phyloP scores from a whole-genome alignment of 805 yeast genomes.

The Kazachstania martiniae region DNA sequence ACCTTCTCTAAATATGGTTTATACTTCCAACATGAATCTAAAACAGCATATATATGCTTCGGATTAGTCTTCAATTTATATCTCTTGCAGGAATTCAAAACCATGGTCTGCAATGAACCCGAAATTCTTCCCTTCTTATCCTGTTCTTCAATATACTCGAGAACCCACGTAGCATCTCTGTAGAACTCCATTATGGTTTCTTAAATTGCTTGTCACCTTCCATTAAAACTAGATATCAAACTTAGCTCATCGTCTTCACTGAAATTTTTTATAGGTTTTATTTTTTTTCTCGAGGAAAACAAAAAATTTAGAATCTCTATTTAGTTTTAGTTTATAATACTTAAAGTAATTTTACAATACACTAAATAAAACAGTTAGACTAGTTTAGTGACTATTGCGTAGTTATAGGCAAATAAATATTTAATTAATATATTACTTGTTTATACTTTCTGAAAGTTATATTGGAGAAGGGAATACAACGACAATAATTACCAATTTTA shows the following conservation, averaged over 20 bases:
- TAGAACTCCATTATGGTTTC: slow-evolving; percentile 27
- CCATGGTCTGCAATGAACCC: slow-evolving; percentile 45
- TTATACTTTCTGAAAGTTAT: too few species aligned
- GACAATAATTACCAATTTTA: too few species aligned
- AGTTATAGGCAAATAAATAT: too few species aligned
- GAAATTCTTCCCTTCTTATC: slow-evolving; percentile 26
- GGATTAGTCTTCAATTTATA: slow-evolving; percentile 53
- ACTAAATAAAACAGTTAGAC: too few species aligned
- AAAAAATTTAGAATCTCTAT: too few species aligned
- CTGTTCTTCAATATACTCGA: slow-evolving; percentile 24
- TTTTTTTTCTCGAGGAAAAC: too few species aligned
- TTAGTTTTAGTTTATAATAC: too few species aligned
- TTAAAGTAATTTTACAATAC: too few species aligned
- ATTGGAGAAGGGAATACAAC: too few species aligned
- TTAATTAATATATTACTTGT: too few species aligned
- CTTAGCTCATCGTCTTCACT: neutral
- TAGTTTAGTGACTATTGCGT: too few species aligned
- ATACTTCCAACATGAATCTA: slow-evolving; percentile 65
- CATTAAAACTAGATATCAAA: neutral
- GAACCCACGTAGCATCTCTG: slow-evolving; percentile 32
- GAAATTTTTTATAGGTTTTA: neutral
- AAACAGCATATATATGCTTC: slow-evolving; percentile 77
- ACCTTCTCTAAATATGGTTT: slow-evolving; percentile 52
- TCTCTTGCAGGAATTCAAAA: slow-evolving; percentile 39
- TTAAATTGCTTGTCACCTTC: neutral